Conservation (phyloP, 352 stramenopile genomes). For the Globisporangium nagaii region DNA sequence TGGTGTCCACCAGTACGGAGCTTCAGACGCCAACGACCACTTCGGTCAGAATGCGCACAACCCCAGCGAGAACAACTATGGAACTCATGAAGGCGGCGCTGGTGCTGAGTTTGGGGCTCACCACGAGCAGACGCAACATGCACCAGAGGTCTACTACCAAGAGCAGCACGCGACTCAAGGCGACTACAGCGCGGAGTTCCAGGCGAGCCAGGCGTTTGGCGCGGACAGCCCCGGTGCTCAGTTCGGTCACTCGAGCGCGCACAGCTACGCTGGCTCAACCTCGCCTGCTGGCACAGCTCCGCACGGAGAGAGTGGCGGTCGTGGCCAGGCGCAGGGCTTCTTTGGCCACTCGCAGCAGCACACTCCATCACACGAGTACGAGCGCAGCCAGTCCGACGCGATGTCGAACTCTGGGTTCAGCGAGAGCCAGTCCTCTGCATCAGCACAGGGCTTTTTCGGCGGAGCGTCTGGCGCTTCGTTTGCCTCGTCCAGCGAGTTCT, state of each 20-base stretch:
- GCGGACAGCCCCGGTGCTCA: not conserved
- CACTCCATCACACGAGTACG: not conserved
- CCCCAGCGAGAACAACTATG: not conserved
- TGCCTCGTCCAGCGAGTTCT: conserved; percentile 17
- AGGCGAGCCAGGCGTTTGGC: not conserved
- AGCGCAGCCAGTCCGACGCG: conserved; percentile 2
- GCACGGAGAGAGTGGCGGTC: not conserved
- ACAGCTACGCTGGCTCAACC: conserved; percentile 5
- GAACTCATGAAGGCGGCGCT: not conserved
- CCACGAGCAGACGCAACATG: not conserved
- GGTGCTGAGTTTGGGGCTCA: not conserved
- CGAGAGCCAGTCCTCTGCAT: conserved; percentile 4
- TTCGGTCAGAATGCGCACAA: not conserved
- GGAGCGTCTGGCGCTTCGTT: conserved; percentile 3
- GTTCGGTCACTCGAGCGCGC: not conserved
- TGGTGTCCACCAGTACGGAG: conserved; percentile 1
- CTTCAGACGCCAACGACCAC: not conserved
- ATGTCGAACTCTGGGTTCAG: conserved; percentile 8
- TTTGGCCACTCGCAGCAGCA: conserved; percentile 4
- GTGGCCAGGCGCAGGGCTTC: not conserved
- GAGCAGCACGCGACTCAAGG: not conserved
- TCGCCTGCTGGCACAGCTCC: not conserved
- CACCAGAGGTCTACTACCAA: not conserved
- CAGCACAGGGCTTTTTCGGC: conserved; percentile 10
- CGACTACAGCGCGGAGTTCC: not conserved